These are phyloP conservation scores for Oemleria cerasiformis DNA, from an alignment of 306 rosid genomes.

Conservation along the genomic window DNA sequence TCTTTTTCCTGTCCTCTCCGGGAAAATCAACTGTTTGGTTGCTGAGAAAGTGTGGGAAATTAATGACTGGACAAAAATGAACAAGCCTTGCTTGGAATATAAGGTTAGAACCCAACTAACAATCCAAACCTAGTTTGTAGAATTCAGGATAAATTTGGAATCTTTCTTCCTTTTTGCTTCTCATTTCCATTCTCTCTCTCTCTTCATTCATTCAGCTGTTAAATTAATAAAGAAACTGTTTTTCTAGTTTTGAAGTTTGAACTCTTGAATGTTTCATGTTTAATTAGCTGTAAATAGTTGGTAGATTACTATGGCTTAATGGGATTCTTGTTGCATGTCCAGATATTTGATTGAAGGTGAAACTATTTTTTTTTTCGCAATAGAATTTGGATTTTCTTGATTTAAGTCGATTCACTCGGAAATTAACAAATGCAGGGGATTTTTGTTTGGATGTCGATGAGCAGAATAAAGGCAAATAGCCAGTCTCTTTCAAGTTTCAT, in stretches of 20 bases:
- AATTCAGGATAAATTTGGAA: not conserved
- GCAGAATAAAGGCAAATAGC: not conserved
- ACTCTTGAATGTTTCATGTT: not conserved
- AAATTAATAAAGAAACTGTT: not conserved
- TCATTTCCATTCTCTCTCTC: not conserved
- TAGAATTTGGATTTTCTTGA: constrained; percentile 9
- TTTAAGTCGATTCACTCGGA: not conserved
- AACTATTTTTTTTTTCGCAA: constrained; percentile 21
- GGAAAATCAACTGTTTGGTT: constrained; percentile 13
- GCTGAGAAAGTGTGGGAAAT: constrained; percentile 16
- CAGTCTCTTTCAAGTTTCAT: not conserved
- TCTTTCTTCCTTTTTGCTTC: not conserved
- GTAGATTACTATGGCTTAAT: not conserved
- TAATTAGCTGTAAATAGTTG: not conserved
- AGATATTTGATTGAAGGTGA: constrained; percentile 11
- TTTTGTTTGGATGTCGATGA: not conserved
- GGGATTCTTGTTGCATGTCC: constrained; percentile 14
- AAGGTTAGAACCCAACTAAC: not conserved
- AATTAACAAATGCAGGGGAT: constrained; percentile 2
- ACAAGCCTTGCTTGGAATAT: not conserved
- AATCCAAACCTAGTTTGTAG: constrained; percentile 18
- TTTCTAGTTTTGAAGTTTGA: not conserved
- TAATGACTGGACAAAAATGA: not conserved
- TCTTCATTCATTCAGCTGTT: not conserved
- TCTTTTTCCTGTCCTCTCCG: not conserved